Evolutionary conservation across 2,329 filamentous ascomycete genomes (phyloP).

Genomic region (Fusarium tjaetaba): DNA sequence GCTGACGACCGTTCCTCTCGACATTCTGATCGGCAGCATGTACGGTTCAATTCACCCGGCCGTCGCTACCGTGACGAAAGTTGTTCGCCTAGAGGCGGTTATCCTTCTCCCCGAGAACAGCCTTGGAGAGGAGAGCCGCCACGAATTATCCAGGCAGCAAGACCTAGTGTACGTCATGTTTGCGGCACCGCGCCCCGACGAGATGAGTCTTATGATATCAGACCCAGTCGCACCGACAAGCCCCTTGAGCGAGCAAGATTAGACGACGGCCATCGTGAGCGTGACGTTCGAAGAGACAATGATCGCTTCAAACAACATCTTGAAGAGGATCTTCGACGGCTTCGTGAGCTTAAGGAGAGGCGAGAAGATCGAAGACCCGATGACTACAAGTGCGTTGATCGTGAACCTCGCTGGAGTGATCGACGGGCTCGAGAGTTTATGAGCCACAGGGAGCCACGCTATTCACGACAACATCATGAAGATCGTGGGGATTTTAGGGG

Average conservation of each 20-base stretch:
- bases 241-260: conserved; percentile 30
- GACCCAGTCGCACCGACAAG: conserved; percentile 7
- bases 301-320: conserved; percentile 26
- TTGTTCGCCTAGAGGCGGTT: conserved; percentile 17
- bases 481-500: not conserved
- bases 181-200: conserved; percentile 25
- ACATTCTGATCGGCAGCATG: conserved; percentile 9
- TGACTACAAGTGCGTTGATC: not conserved
- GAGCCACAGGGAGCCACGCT: conserved; percentile 13
- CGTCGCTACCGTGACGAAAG: conserved; percentile 3
- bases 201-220: conserved; percentile 18
- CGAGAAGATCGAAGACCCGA: conserved; percentile 1
- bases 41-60: conserved; percentile 12
- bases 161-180: conserved; percentile 27
- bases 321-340: conserved; percentile 21
- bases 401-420: conserved; percentile 29
- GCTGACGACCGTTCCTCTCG: not conserved
- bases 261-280: conserved; percentile 10
- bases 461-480: conserved; percentile 2
- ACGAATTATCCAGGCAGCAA: conserved; percentile 30
- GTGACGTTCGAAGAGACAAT: conserved; percentile 20
- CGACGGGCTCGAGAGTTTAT: conserved; percentile 33
- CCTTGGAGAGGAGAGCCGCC: conserved; percentile 18
- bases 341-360: conserved; percentile 18
- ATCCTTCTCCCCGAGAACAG: conserved; percentile 10